Evolutionary conservation across 805 yeast species (phyloP).

Genomic region (Suhomyces xylopsoci): DNA sequence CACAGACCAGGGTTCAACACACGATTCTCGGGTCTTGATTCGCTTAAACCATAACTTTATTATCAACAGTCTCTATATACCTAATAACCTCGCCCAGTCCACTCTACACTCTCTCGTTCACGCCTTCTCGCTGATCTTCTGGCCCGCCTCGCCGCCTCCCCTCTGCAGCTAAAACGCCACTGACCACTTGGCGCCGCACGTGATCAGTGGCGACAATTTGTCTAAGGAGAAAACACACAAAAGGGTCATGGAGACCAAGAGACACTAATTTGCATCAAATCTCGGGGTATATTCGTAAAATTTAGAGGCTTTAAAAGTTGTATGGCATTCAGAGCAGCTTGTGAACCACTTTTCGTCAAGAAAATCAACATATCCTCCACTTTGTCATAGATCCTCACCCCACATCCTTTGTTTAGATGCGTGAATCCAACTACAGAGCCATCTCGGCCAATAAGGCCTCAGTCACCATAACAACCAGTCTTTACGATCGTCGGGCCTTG

Average conservation of each 20-base stretch:
- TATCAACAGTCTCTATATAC: too few relatives aligned
- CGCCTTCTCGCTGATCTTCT: background rate
- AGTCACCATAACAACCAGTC: slow-evolving; percentile 82
- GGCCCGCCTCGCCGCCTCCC: background rate
- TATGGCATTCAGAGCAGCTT: background rate
- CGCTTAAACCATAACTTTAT: too few relatives aligned
- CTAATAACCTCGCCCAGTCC: background rate
- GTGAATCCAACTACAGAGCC: slow-evolving; percentile 84
- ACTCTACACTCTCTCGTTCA: background rate
- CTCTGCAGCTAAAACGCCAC: background rate
- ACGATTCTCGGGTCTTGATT: too few relatives aligned
- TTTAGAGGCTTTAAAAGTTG: background rate
- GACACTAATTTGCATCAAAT: background rate
- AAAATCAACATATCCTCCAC: background rate
- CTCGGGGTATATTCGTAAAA: background rate
- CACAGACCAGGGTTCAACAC: background rate
- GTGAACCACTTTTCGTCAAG: background rate
- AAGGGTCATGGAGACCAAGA: background rate
- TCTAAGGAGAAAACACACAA: background rate
- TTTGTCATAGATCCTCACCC: background rate
- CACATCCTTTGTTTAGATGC: slow-evolving; percentile 46
- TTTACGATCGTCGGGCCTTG: slow-evolving; percentile 88
- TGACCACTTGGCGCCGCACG: background rate
- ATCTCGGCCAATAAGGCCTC: slow-evolving; percentile 82
- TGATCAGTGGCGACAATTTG: background rate